Evolutionary conservation across 148 eudicot genomes (phyloP).

Genomic region (Rhododendron simsii): DNA sequence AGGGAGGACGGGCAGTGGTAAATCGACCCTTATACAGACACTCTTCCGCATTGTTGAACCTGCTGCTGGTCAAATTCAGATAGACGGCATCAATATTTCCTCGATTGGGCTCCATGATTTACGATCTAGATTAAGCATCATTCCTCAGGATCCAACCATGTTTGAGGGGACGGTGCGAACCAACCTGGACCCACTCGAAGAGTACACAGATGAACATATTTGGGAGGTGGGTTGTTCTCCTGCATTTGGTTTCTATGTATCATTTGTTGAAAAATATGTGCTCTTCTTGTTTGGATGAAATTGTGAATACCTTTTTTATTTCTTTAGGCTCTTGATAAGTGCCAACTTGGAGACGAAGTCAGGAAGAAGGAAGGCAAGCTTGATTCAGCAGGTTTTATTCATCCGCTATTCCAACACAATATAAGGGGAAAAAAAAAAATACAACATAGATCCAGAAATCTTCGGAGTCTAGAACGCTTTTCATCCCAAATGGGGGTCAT

Average conservation of each 20-base stretch:
- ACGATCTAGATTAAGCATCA: slow-evolving; percentile 57
- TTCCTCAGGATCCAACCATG: slow-evolving; percentile 72
- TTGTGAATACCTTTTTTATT: neutral
- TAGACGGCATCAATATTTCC: slow-evolving; percentile 43
- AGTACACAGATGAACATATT: slow-evolving; percentile 50
- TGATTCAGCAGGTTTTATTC: slow-evolving; percentile 59
- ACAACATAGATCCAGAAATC: no score
- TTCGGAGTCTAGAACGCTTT: neutral
- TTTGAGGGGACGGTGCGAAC: slow-evolving; percentile 58
- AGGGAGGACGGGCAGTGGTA: slow-evolving; percentile 68
- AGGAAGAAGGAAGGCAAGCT: slow-evolving; percentile 75
- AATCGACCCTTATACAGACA: slow-evolving; percentile 62
- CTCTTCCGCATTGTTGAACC: slow-evolving; percentile 60
- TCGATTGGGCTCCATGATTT: slow-evolving; percentile 54
- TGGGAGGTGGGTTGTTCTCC: slow-evolving; percentile 43
- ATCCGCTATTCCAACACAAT: neutral
- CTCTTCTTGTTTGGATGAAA: neutral
- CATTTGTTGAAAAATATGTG: neutral
- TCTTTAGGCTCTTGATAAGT: slow-evolving; percentile 81
- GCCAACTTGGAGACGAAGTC: slow-evolving; percentile 85
- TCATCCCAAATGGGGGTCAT: neutral
- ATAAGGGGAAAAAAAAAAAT: neutral
- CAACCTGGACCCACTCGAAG: slow-evolving; percentile 64
- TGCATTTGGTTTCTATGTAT: neutral
- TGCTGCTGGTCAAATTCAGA: slow-evolving; percentile 38